Conservation (phyloP, 2,329 filamentous ascomycete genomes). For the Trichophyton mentagrophytes region DNA sequence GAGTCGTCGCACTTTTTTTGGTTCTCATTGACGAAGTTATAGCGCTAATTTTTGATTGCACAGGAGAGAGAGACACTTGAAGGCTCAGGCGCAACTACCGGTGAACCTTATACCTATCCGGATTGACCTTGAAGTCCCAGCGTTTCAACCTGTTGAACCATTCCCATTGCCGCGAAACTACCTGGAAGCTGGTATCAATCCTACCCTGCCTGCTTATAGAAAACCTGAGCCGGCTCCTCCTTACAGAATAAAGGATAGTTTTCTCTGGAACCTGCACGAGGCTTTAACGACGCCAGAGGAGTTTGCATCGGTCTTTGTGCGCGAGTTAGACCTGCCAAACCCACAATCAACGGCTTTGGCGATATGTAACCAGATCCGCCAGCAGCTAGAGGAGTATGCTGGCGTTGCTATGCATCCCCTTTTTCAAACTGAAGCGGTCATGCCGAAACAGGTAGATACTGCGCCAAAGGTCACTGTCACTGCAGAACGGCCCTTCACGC, state of each 20-base stretch:
- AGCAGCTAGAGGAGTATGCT: conserved; percentile 90
- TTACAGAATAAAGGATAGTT: conserved; percentile 86
- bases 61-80: conserved; percentile 48
- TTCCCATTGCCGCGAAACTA: conserved; percentile 34
- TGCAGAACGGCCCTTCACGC: conserved; percentile 19
- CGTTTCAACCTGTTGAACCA: conserved; percentile 43
- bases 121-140: conserved; percentile 83
- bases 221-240: conserved; percentile 66
- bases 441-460: conserved; percentile 37
- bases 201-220: conserved; percentile 64
- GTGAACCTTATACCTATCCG: conserved; percentile 88
- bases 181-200: conserved; percentile 40
- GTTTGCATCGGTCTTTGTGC: conserved; percentile 80
- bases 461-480: not conserved
- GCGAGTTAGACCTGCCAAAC: conserved; percentile 83
- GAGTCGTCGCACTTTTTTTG: not conserved
- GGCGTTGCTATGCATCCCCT: conserved; percentile 86
- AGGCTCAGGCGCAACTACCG: conserved; percentile 61
- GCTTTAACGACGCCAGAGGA: conserved; percentile 87
- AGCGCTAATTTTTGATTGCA: not conserved
- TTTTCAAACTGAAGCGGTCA: conserved; percentile 48
- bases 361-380: conserved; percentile 87
- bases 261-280: conserved; percentile 96
- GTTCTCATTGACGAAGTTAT: not conserved
- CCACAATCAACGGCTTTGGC: conserved; percentile 56